Evolutionary conservation across 2,329 filamentous ascomycete genomes (phyloP).

Genomic region (Alternaria longipes): DNA sequence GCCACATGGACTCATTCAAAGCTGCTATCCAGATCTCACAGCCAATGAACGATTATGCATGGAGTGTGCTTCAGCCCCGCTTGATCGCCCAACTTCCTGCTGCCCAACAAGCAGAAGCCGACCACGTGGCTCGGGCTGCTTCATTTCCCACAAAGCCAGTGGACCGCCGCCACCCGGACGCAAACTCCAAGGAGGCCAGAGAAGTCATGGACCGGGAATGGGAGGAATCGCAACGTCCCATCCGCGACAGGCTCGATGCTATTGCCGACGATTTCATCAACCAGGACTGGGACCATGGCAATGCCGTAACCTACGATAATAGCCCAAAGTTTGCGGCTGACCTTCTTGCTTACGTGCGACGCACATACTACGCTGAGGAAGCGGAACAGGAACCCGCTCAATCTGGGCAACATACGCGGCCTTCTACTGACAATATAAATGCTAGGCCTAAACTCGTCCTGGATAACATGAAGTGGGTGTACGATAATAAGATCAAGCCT

Average conservation of each 20-base stretch:
- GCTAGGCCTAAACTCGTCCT: slow-evolving; percentile 72
- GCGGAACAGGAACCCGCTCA: slow-evolving; percentile 61
- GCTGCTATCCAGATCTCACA: slow-evolving; percentile 75
- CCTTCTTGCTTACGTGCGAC: slow-evolving; percentile 72
- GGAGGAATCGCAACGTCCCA: slow-evolving; percentile 73
- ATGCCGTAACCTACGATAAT: slow-evolving; percentile 69
- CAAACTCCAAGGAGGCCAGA: slow-evolving; percentile 61
- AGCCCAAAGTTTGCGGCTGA: slow-evolving; percentile 75
- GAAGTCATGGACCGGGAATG: slow-evolving; percentile 73
- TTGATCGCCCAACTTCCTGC: slow-evolving; percentile 71
- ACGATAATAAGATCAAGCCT: slow-evolving; percentile 78
- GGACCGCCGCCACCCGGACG: slow-evolving; percentile 59
- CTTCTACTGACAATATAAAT: slow-evolving; percentile 41
- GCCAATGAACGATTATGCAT: slow-evolving; percentile 73
- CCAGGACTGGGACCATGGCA: slow-evolving; percentile 70
- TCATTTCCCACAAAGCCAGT: slow-evolving; percentile 58
- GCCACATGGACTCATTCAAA: slow-evolving; percentile 77
- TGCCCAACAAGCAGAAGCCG: slow-evolving; percentile 66
- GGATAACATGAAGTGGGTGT: slow-evolving; percentile 89
- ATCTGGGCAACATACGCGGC: slow-evolving; percentile 6
- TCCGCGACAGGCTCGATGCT: slow-evolving; percentile 70
- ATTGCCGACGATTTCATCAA: slow-evolving; percentile 77
- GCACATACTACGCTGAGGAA: slow-evolving; percentile 71
- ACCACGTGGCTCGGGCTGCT: slow-evolving; percentile 59
- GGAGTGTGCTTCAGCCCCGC: slow-evolving; percentile 73